phyloP scores from a whole-genome alignment of 2,329 filamentous ascomycete species.

The Mycosphaerella sp. region DNA sequence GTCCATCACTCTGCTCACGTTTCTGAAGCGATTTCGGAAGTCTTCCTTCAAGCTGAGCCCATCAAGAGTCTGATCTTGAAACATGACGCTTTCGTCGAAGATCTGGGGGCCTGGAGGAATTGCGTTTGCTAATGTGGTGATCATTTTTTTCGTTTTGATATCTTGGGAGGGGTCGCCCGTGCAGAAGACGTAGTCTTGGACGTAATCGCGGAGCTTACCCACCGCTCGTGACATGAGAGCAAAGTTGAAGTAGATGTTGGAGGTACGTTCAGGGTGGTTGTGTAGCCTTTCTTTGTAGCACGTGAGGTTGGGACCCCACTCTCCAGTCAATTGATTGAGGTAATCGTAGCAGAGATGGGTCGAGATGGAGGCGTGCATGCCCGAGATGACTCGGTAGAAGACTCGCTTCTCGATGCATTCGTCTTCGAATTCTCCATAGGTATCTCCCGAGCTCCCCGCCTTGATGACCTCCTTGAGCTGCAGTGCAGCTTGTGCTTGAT shows the following conservation, averaged over 20 bases:
- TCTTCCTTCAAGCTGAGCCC: slow-evolving; percentile 82
- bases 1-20: slow-evolving; percentile 95
- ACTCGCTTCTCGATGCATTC: slow-evolving; percentile 98
- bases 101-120: slow-evolving; percentile 66
- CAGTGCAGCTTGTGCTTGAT: slow-evolving; percentile 50
- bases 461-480: slow-evolving; percentile 57
- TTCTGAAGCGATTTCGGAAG: slow-evolving; percentile 94
- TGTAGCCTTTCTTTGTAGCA: slow-evolving; percentile 89
- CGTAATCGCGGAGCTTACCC: slow-evolving; percentile 77
- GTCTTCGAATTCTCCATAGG: slow-evolving; percentile 63
- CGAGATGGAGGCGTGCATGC: slow-evolving; percentile 97
- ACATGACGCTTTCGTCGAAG: slow-evolving; percentile 95
- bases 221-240: slow-evolving; percentile 88
- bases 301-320: slow-evolving; percentile 83
- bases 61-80: slow-evolving; percentile 52
- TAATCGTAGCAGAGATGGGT: slow-evolving; percentile 95
- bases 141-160: slow-evolving; percentile 68
- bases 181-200: slow-evolving; percentile 85
- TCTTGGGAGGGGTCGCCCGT: slow-evolving; percentile 78
- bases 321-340: slow-evolving; percentile 85
- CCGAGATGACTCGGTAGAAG: slow-evolving; percentile 89
- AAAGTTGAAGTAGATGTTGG: slow-evolving; percentile 99
- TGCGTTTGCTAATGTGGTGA: slow-evolving; percentile 65
- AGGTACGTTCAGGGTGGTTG: slow-evolving; percentile 78
- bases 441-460: slow-evolving; percentile 15